A percentile compares a stretch with the other conserved stretches of the same genome.
phyloP scores from a whole-genome alignment of 257 asterid genomes.

The Salvia hispanica region DNA sequence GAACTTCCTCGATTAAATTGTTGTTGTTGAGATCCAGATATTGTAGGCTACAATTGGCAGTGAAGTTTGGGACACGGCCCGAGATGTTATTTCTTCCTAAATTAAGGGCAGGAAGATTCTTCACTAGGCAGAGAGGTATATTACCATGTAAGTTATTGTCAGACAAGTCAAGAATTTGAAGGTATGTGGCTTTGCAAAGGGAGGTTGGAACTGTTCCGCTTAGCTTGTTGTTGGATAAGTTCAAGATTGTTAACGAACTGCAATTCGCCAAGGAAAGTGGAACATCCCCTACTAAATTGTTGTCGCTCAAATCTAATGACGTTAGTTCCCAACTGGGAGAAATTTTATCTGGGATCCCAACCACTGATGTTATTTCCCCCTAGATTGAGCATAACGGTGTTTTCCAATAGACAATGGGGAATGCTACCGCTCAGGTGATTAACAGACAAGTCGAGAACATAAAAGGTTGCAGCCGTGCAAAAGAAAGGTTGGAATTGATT shows the following conservation, averaged over 20 bases:
- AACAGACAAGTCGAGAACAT: not conserved
- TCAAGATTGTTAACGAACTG: no score
- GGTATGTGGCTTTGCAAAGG: not conserved
- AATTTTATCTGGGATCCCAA: not conserved
- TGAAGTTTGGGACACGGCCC: not conserved
- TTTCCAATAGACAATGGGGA: not conserved
- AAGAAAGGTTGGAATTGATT: not conserved
- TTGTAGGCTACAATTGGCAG: not conserved
- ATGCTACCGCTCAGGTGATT: not conserved
- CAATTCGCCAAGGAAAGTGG: no score
- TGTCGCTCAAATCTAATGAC: constrained; percentile 1
- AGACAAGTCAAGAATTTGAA: no score
- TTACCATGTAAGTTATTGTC: no score
- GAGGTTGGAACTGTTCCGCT: not conserved
- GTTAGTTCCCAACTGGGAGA: not conserved
- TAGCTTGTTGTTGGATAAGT: no score
- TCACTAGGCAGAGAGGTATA: not conserved
- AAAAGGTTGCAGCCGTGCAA: not conserved
- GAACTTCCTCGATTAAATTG: not conserved
- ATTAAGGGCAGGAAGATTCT: not conserved
- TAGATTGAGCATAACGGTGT: not conserved
- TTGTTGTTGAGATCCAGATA: not conserved
- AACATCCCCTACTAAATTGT: no score
- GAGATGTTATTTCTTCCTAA: constrained; percentile 8
- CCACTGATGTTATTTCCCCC: not conserved